phyloP scores from a whole-genome alignment of 78 protist species.

The Mastigamoeba balamuthi region DNA sequence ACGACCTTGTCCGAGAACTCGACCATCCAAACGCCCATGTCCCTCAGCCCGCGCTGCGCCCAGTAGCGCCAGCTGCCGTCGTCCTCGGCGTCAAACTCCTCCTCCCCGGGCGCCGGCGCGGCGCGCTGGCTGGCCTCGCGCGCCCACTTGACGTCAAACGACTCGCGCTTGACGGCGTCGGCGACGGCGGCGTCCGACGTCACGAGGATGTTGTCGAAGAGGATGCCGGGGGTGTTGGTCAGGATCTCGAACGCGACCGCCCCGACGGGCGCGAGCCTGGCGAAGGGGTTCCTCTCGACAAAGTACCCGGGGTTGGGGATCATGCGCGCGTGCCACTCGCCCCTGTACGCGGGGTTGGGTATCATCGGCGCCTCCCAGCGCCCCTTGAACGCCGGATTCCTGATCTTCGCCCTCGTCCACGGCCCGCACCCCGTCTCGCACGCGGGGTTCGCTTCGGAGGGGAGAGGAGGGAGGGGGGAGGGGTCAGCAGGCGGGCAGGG shows the following conservation, averaged over 20 bases:
- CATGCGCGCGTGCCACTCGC: slow-evolving; percentile 70
- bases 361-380: slow-evolving; percentile 46
- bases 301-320: slow-evolving; percentile 81
- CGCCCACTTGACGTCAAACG: slow-evolving; percentile 20
- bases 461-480: too few species aligned
- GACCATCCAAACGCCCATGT: too few species aligned
- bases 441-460: slow-evolving; percentile 81
- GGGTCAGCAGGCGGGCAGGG: too few species aligned
- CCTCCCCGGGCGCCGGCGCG: too few species aligned
- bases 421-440: slow-evolving; percentile 62
- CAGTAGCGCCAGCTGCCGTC: too few species aligned
- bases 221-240: slow-evolving; percentile 78
- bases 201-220: slow-evolving; percentile 91
- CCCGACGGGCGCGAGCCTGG: slow-evolving; percentile 15
- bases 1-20: too few species aligned
- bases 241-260: slow-evolving; percentile 82
- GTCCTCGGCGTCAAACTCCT: too few species aligned
- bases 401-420: slow-evolving; percentile 69
- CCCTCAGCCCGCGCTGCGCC: too few species aligned
- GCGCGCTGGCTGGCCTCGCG: too few species aligned
- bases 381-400: slow-evolving; percentile 78
- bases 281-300: neutral
- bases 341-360: slow-evolving; percentile 44
- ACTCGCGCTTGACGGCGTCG: slow-evolving; percentile 22
- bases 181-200: slow-evolving; percentile 69